Conservation (phyloP, 768 basidiomycete species). For the Rhodosporidiobolus sp. region DNA sequence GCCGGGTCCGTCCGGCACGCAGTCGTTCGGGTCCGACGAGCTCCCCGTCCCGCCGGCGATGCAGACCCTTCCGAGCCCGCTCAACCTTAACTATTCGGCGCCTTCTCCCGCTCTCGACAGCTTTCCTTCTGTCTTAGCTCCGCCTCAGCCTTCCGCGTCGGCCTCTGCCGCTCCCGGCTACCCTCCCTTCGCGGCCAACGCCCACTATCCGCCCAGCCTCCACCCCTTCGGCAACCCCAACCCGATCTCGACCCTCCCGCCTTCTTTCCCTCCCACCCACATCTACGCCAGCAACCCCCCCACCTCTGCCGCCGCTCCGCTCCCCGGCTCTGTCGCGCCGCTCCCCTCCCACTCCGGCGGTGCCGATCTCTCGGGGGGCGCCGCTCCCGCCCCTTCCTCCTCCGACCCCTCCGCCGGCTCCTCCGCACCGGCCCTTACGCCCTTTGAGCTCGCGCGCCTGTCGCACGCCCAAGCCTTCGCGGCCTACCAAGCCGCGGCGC, state of each 20-base stretch:
- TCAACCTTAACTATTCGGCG: no score
- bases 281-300: no score
- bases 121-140: background rate
- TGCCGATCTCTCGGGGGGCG: background rate
- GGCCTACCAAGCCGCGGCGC: background rate
- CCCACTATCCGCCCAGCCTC: no score
- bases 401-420: background rate
- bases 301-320: no score
- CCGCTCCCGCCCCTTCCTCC: background rate
- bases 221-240: no score
- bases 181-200: no score
- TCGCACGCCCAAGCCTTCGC: slow-evolving; percentile 11
- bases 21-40: background rate
- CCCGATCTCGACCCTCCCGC: background rate
- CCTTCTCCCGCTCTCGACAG: background rate
- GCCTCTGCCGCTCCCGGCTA: no score
- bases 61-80: background rate
- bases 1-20: background rate
- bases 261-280: background rate
- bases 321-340: no score
- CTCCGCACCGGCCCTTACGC: background rate
- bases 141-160: no score
- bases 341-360: background rate
- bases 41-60: background rate
- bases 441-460: background rate